A percentile compares a stretch with the other conserved stretches of the same genome.
These are phyloP conservation scores for Colletotrichum sp. DNA, from an alignment of 2,329 filamentous ascomycete species.

Conservation along the genomic window DNA sequence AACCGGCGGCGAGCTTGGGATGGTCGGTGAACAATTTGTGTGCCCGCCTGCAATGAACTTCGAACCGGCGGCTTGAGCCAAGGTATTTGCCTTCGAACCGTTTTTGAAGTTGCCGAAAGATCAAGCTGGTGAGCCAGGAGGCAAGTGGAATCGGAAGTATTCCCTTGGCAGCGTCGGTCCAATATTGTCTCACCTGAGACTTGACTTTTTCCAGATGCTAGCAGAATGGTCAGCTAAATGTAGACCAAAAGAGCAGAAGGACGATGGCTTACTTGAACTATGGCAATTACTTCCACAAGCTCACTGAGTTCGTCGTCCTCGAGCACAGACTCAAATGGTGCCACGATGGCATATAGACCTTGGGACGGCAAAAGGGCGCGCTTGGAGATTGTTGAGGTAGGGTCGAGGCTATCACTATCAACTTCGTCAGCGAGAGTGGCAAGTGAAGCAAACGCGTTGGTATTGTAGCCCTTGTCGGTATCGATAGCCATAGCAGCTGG, in stretches of 20 bases:
- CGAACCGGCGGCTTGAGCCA: not conserved
- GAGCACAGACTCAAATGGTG: not conserved
- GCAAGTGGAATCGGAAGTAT: not conserved
- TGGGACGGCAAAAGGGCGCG: no score
- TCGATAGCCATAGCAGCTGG: not conserved
- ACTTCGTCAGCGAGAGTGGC: not conserved
- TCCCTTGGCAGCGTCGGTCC: not conserved
- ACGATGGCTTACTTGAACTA: not conserved
- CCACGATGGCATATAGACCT: no score
- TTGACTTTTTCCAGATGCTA: not conserved
- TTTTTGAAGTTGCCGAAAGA: not conserved
- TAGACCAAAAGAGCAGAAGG: no score
- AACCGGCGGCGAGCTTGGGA: not conserved
- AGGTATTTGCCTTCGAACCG: not conserved
- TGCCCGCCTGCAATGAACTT: not conserved
- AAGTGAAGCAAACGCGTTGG: not conserved
- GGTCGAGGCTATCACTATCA: no score
- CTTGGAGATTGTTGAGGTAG: no score
- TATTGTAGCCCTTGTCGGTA: fast-evolving
- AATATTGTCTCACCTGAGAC: not conserved
- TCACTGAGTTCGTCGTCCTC: not conserved
- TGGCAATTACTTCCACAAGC: not conserved
- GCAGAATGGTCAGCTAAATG: no score
- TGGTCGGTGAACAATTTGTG: not conserved
- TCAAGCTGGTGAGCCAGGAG: not conserved